Conservation (phyloP, 208 protist species). For the Leishmania turanica region DNA sequence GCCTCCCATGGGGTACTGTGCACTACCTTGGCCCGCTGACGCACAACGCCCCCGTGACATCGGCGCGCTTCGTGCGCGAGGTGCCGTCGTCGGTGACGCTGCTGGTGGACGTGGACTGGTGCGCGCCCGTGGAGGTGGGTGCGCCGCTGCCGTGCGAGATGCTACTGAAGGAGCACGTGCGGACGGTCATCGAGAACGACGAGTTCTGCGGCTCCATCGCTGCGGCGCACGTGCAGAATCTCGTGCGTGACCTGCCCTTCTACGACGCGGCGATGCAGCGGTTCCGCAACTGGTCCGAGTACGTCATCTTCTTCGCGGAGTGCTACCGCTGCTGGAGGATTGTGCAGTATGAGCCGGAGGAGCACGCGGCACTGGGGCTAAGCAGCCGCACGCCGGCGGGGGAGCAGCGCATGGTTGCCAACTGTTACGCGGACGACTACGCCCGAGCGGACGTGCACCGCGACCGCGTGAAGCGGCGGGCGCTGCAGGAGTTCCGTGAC, state of each 20-base stretch:
- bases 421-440: slow-evolving; percentile 35
- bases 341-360: slow-evolving; percentile 39
- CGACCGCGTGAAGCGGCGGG: slow-evolving; percentile 43
- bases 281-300: slow-evolving; percentile 64
- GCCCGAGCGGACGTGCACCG: slow-evolving; percentile 41
- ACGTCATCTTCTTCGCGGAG: slow-evolving; percentile 41
- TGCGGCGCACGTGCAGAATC: slow-evolving; percentile 72
- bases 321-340: slow-evolving; percentile 51
- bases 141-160: slow-evolving; percentile 58
- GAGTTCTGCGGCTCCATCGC: slow-evolving; percentile 67
- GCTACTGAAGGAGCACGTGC: slow-evolving; percentile 72
- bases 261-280: slow-evolving; percentile 51
- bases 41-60: slow-evolving; percentile 25
- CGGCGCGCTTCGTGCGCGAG: slow-evolving; percentile 44
- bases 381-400: slow-evolving; percentile 44
- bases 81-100: slow-evolving; percentile 40
- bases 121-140: slow-evolving; percentile 14
- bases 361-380: slow-evolving; percentile 46
- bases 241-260: slow-evolving; percentile 69
- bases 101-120: slow-evolving; percentile 39
- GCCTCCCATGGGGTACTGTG: slow-evolving; percentile 34
- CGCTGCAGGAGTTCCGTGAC: slow-evolving; percentile 43
- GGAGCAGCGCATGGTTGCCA: slow-evolving; percentile 63
- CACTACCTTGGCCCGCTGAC: slow-evolving; percentile 46
- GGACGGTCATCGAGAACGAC: slow-evolving; percentile 70